Evolutionary conservation across 768 basidiomycete species (phyloP), one percentile per base, ranked within the genome.

Genomic region (Crassisporium funariophilum): DNA sequence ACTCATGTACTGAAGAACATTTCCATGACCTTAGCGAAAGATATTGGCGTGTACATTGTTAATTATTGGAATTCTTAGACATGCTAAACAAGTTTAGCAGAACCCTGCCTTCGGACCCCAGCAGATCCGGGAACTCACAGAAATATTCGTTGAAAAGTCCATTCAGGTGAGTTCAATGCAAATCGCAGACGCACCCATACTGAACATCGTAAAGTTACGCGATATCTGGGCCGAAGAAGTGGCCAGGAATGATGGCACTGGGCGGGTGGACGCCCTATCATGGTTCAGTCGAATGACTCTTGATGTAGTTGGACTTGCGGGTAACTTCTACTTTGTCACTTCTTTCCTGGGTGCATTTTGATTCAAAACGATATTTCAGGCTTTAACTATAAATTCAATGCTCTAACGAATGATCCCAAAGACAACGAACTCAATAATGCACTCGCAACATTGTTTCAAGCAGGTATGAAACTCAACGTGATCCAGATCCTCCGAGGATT

Each of bases 271-370:
- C 36, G 77, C 81, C 2, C 65, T 85, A 27, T 67, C 73, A 1
- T 89, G 82, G 81, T 69, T 90, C 2, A 81, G 78, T 33, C 77
- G 78, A 27, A 75, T 77, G 23, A 87, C 88, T 3, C 71, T 91
- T 4, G 90, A 91, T 54, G 77, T 87, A 46, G 88, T 93, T 41
- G 88, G 88, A 7, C 71, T 85, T 35, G 83, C 72, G 69, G 83
- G 85, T 54, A 69, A 65, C 54, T 78, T 75, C 55, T 59, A 16
- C 13, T 24, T 36, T 13, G 13, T 6, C 16, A 12, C 29, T 9
- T 15, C 8, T 11, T 4, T 17, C 11, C n/a, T 21, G 27, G 20
- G 16, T 6, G 22, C 6, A 10, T 24, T 24, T 35, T 50, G 7
- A 21, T 22, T 19, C 6, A 22, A n/a, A 23, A 22, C 13, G 12